phyloP scores from a whole-genome alignment of 2,329 filamentous ascomycete species.

The Ceratocystis ficicola region DNA sequence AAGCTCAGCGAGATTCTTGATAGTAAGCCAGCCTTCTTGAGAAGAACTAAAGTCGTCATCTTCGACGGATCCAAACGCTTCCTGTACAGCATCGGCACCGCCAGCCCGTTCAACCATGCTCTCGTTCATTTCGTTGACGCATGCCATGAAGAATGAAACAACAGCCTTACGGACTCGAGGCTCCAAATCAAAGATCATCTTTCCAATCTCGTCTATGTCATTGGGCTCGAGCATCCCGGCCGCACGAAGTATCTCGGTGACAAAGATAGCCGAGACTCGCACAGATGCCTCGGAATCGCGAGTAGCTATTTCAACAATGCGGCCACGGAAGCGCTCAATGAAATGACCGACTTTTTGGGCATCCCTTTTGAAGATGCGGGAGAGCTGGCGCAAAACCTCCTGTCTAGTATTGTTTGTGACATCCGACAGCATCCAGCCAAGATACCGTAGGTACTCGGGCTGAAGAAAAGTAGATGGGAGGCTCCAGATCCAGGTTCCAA shows the following conservation, averaged over 20 bases:
- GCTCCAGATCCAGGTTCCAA: slow-evolving; percentile 78
- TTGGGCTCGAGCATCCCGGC: slow-evolving; percentile 79
- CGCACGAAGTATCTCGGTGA: slow-evolving; percentile 70
- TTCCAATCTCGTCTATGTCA: slow-evolving; percentile 79
- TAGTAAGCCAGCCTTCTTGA: slow-evolving; percentile 72
- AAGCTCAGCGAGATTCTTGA: slow-evolving; percentile 80
- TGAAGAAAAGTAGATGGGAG: slow-evolving; percentile 85
- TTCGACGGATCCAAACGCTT: slow-evolving; percentile 58
- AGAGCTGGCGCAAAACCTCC: slow-evolving; percentile 78
- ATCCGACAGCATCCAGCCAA: slow-evolving; percentile 93
- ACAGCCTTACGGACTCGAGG: slow-evolving; percentile 75
- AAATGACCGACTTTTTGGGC: slow-evolving; percentile 80
- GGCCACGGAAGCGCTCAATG: slow-evolving; percentile 76
- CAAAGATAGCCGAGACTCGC: slow-evolving; percentile 64
- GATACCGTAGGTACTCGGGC: slow-evolving; percentile 76
- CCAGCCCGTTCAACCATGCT: slow-evolving; percentile 72
- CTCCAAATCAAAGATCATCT: slow-evolving; percentile 81
- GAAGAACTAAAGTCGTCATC: slow-evolving; percentile 67
- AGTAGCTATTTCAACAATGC: slow-evolving; percentile 85
- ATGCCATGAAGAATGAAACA: slow-evolving; percentile 79
- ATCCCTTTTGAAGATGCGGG: slow-evolving; percentile 65
- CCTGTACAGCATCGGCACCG: slow-evolving; percentile 63
- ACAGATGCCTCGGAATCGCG: slow-evolving; percentile 72
- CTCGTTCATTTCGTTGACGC: slow-evolving; percentile 70
- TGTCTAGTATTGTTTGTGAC: slow-evolving; percentile 58